Base-by-base conservation (phyloP, 1,284 basidiomycete species). In the Rhodofomes roseus region DNA sequence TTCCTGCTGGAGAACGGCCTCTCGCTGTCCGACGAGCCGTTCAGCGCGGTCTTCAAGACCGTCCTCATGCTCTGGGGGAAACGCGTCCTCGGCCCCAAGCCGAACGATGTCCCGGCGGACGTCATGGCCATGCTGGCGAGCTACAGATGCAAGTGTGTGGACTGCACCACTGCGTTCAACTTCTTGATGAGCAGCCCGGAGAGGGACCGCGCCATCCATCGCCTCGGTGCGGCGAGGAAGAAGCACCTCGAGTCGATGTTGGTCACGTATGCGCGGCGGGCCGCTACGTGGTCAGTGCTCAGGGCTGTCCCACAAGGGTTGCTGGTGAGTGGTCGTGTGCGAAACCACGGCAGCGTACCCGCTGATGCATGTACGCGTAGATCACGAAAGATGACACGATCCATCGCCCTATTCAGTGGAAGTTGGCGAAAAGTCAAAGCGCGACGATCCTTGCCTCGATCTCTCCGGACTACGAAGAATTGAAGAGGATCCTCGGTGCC, bases 381-480 rank as follows among this genome's bases (percentile, higher is more conserved):
- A 34, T 55, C 2, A 55, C 54, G 12, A 55, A 43, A 29, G 27
- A n/a, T 2, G 54, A 55, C 22, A 8, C 18, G 9, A 7, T 55
- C n/a, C 43, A 29, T 18, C 11, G 12, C 2, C 54, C 54, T 2
- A 23, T 16, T 9, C n/a, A 31, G 31, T 55, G 54, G 54, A 31
- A 29, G n/a, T 18, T 22, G 27, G n/a, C 37, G n/a, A 31, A 55
- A 16, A 18, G n/a, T 9, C 3, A 31, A 36, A 20, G 11, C 2
- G 1, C 40, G 25, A 29, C 12, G 3, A 41, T 55, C 5, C 40
- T 55, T 6, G 41, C 40, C 37, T 58, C 57, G 50, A 60, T 64
- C 25, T 57, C 44, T 46, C 46, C 37, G 39, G 56, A 59, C 41
- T 46, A 54, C 25, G 53, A 31, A 50, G 34, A 51, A 31, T 40